These are phyloP conservation scores for Protomyces pachydermus DNA, from an alignment of 1,139 yeast genomes.

Conservation along the genomic window DNA sequence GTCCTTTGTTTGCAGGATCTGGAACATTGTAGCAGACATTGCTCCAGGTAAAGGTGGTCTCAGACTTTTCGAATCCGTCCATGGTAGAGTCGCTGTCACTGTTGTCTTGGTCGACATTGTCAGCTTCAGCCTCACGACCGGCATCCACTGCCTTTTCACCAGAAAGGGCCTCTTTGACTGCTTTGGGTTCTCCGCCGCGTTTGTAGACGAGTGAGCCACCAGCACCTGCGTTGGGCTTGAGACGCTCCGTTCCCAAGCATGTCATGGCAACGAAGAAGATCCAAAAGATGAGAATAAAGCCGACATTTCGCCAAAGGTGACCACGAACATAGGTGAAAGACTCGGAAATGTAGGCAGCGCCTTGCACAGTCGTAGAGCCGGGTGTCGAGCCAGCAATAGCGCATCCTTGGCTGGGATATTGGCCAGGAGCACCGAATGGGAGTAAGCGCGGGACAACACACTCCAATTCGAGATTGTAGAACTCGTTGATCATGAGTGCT, in stretches of 20 bases:
- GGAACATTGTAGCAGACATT: constrained; percentile 51
- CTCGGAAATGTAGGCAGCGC: constrained; percentile 46
- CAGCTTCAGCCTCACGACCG: constrained; percentile 36
- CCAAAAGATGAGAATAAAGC: constrained; percentile 52
- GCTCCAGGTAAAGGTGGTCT: constrained; percentile 54
- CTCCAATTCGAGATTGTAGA: constrained; percentile 44
- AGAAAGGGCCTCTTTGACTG: constrained; percentile 27
- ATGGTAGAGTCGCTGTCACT: neutral
- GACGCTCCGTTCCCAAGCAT: constrained; percentile 46
- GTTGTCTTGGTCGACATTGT: constrained; percentile 39
- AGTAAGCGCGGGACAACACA: constrained; percentile 44
- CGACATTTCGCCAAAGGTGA: constrained; percentile 66
- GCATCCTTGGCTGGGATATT: constrained; percentile 43
- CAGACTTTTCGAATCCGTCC: constrained; percentile 33
- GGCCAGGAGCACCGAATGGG: constrained; percentile 51
- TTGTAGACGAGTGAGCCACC: constrained; percentile 80
- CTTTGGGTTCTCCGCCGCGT: constrained; percentile 40
- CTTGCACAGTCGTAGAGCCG: constrained; percentile 47
- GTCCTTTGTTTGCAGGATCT: constrained; percentile 49
- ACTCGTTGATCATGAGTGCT: constrained; percentile 61
- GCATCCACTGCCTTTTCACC: constrained; percentile 43
- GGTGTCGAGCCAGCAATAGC: constrained; percentile 47
- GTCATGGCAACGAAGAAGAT: constrained; percentile 54
- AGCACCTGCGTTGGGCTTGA: constrained; percentile 63
- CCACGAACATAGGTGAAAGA: constrained; percentile 45